These are phyloP conservation scores for Cutaneotrichosporon sp. DNA, from an alignment of 1,284 basidiomycete species.

Conservation along the genomic window DNA sequence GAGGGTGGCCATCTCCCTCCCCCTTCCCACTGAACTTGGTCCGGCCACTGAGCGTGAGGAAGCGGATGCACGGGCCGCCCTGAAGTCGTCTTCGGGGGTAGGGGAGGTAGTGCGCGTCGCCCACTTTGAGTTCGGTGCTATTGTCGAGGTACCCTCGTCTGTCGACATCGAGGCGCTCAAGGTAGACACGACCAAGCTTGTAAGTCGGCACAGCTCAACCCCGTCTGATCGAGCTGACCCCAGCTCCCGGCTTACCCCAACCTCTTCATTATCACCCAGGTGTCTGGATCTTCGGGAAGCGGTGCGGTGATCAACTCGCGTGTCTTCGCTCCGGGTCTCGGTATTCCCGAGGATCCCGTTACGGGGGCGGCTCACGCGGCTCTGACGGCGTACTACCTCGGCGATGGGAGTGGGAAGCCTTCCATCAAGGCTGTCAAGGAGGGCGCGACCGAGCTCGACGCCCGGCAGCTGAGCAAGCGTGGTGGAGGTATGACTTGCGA, in stretches of 20 bases:
- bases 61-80: not conserved
- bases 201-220: slow-evolving; percentile 16
- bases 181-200: slow-evolving; percentile 25
- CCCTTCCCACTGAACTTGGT: slow-evolving; percentile 55
- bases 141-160: slow-evolving; percentile 27
- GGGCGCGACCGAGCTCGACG: slow-evolving; percentile 6
- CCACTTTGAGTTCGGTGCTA: slow-evolving; percentile 21
- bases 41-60: not conserved
- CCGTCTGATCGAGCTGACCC: not conserved
- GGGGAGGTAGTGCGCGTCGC: slow-evolving; percentile 18
- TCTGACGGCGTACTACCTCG: slow-evolving; percentile 37
- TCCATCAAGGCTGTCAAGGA: not conserved
- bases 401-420: not conserved
- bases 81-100: slow-evolving; percentile 19
- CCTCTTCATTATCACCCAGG: slow-evolving; percentile 34
- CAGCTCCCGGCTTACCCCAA: slow-evolving; percentile 13
- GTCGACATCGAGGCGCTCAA: slow-evolving; percentile 32
- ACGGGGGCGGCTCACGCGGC: slow-evolving; percentile 40
- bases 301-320: slow-evolving; percentile 24
- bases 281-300: slow-evolving; percentile 1
- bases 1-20: slow-evolving; percentile 73
- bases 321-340: slow-evolving; percentile 35
- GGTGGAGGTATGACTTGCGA: slow-evolving; percentile 9
- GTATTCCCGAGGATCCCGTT: slow-evolving; percentile 44
- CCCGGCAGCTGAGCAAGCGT: slow-evolving; percentile 16